These are phyloP conservation scores for Candida takata DNA, from an alignment of 805 yeast species.

Conservation along the genomic window DNA sequence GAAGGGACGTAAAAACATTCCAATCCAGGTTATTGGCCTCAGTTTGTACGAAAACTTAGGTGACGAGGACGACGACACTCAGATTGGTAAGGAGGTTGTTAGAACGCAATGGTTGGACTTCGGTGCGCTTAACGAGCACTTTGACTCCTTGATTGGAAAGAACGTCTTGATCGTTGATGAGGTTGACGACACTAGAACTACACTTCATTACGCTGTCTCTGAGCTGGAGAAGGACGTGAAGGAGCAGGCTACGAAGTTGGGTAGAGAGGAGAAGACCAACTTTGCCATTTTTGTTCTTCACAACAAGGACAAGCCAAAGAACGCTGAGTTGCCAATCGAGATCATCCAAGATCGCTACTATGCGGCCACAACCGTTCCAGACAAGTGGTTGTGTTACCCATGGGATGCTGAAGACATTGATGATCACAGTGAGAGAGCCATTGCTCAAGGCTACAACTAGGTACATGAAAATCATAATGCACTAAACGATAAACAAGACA, in stretches of 20 bases:
- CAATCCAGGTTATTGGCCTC: slow-evolving; percentile 64
- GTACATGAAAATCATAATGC: too few species aligned
- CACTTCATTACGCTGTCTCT: slow-evolving; percentile 74
- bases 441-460: slow-evolving; percentile 56
- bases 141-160: slow-evolving; percentile 74
- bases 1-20: slow-evolving; percentile 56
- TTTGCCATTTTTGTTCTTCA: slow-evolving; percentile 78
- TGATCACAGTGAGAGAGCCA: slow-evolving; percentile 59
- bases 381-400: slow-evolving; percentile 83
- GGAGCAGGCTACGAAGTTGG: slow-evolving; percentile 51
- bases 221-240: slow-evolving; percentile 58
- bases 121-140: slow-evolving; percentile 59
- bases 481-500: background rate
- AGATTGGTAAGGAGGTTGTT: slow-evolving; percentile 72
- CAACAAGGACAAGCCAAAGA: slow-evolving; percentile 76
- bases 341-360: slow-evolving; percentile 58
- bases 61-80: slow-evolving; percentile 33
- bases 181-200: slow-evolving; percentile 89
- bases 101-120: slow-evolving; percentile 91
- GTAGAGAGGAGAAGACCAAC: slow-evolving; percentile 55
- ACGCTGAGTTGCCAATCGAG: slow-evolving; percentile 59
- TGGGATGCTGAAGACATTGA: slow-evolving; percentile 86
- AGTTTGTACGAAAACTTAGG: slow-evolving; percentile 56
- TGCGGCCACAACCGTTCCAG: slow-evolving; percentile 70
- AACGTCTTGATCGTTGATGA: slow-evolving; percentile 79